A percentile compares a stretch with the other conserved stretches of the same genome.
These are phyloP conservation scores for Casuarina cunninghamiana DNA, from an alignment of 306 rosid species.

Conservation along the genomic window DNA sequence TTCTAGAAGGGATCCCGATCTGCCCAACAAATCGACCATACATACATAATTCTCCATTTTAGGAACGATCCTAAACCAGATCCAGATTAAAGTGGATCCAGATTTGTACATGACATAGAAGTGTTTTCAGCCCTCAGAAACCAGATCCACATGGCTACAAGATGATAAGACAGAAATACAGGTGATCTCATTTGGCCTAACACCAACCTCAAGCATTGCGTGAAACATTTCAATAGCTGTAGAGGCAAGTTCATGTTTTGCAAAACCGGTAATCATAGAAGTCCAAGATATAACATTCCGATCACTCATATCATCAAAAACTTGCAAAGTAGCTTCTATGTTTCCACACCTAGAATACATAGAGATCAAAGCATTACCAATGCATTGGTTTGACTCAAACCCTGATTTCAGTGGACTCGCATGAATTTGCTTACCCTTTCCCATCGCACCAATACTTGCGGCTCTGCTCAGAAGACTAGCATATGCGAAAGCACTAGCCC, in stretches of 20 bases:
- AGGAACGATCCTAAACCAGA: conserved; percentile 37
- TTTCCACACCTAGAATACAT: conserved; percentile 73
- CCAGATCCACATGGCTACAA: conserved; percentile 63
- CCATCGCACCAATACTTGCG: conserved; percentile 48
- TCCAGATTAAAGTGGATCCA: conserved; percentile 2
- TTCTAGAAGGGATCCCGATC: conserved; percentile 60
- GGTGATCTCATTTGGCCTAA: conserved; percentile 61
- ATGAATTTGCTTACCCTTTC: conserved; percentile 65
- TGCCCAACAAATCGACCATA: conserved; percentile 64
- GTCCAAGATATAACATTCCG: conserved; percentile 67
- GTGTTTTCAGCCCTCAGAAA: conserved; percentile 58
- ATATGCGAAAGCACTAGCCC: conserved; percentile 51
- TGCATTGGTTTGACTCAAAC: conserved; percentile 28
- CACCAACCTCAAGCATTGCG: conserved; percentile 53
- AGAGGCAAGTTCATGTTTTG: conserved; percentile 60
- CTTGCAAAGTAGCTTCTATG: conserved; percentile 54
- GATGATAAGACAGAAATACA: conserved; percentile 68
- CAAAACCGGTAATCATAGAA: conserved; percentile 52
- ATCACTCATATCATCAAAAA: conserved; percentile 43
- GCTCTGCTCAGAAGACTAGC: conserved; percentile 69
- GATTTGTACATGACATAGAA: conserved; percentile 43
- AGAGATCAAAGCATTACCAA: conserved; percentile 58
- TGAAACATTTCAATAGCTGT: conserved; percentile 55
- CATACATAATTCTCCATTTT: conserved; percentile 72
- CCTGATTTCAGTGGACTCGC: conserved; percentile 48